Evolutionary conservation across 75 land plant genomes (phyloP), one percentile per base, ranked within the genome.

Genomic region (Pinus albicaulis): DNA sequence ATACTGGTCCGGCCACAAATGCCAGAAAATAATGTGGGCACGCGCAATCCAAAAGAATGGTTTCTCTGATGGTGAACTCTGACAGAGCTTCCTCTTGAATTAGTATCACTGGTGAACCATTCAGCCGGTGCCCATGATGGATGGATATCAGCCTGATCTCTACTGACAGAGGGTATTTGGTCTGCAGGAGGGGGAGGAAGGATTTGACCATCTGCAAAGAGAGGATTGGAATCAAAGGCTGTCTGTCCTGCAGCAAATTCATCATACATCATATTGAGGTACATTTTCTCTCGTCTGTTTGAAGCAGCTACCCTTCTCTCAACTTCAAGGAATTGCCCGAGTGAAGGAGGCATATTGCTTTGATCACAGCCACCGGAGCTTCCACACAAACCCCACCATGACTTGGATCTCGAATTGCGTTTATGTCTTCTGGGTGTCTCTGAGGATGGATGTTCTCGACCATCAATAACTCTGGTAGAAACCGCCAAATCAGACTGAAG

Each of bases 311-410:
- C 71, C 75, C 74, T 86, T 58, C 89, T 83, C 59, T 89, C 91
- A 26, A 56, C 80, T 59, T 81, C 82, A 15, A 89, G 86, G 55
- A 86, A 86, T 19, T 84, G 86, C 22, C 86, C 82, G 13, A 89
- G 82, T 5, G 91, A 86, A 7, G 82, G 84, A 52, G 80, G 25
- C 52, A 44, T 73, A 63, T 24, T 52, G 8, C 16, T 71, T 24
- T 65, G 76, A 13, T 74, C 56, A 59, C 72, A 74, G 2, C 75
- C 70, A 58, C 41, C 61, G 16, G 80, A 72, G 59, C 76, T 81
- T 76, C 91, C 82, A 2, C 86, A 79, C 0, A 83, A 84, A 53
- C 82, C 79, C 56, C 77, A 65, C 88, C 84, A 82, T 55, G 80
- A 31, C 31, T 71, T 84, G 24, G 78, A 57, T 64, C 73, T 89